Evolutionary conservation across 768 basidiomycete genomes (phyloP).

Genomic region (Fomitopsis pulvina): DNA sequence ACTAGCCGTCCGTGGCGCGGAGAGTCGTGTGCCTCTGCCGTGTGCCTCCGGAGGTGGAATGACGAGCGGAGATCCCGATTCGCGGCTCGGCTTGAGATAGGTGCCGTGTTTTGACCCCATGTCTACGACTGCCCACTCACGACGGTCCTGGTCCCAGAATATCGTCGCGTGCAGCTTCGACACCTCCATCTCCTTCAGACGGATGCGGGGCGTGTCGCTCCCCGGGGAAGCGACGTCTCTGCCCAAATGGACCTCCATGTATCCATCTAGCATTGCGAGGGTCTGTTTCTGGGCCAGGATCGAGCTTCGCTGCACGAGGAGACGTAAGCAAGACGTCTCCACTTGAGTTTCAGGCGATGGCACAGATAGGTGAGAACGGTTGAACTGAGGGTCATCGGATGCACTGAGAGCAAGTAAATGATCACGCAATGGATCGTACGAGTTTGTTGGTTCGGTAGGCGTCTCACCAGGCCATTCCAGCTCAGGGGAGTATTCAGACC

Average conservation of each 20-base stretch:
- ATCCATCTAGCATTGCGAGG: constrained; percentile 59
- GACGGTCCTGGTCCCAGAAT: constrained; percentile 56
- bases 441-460: neutral
- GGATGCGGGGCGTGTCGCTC: constrained; percentile 51
- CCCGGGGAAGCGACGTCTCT: constrained; percentile 54
- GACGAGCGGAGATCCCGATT: constrained; percentile 8
- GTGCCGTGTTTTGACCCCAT: constrained; percentile 87
- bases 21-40: constrained; percentile 43
- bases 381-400: neutral
- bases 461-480: constrained; percentile 55
- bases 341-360: neutral
- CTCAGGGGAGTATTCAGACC: constrained; percentile 38
- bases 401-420: neutral
- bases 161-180: constrained; percentile 75
- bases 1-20: constrained; percentile 61
- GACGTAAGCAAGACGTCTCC: constrained; percentile 26
- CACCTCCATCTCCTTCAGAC: constrained; percentile 79
- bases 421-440: neutral
- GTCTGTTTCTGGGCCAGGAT: constrained; percentile 45
- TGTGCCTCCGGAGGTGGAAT: neutral
- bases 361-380: neutral
- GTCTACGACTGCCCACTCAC: constrained; percentile 71
- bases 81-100: constrained; percentile 36
- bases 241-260: constrained; percentile 66
- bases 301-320: constrained; percentile 28